phyloP scores from a whole-genome alignment of 306 rosid genomes.

The Cotoneaster glaucophyllus region DNA sequence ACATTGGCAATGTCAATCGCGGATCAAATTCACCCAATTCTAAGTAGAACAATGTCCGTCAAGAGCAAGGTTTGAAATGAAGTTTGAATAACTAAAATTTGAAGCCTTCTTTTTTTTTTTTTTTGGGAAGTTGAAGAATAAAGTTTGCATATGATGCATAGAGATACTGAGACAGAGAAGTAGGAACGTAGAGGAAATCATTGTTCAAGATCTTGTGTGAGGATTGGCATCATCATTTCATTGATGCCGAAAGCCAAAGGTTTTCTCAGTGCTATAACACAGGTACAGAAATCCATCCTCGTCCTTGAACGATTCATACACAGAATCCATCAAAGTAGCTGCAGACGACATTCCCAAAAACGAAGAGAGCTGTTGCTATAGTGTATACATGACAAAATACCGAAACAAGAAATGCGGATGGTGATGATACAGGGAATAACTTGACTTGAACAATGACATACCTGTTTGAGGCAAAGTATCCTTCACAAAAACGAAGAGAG shows the following conservation, averaged over 20 bases:
- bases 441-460: slow-evolving; percentile 14
- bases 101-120: no score
- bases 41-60: no score
- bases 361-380: neutral
- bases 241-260: slow-evolving; percentile 31
- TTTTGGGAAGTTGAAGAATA: neutral
- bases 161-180: neutral
- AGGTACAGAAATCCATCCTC: slow-evolving; percentile 83
- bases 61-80: no score
- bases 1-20: no score
- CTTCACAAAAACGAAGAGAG: slow-evolving; percentile 73
- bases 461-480: slow-evolving; percentile 75
- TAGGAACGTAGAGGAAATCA: neutral
- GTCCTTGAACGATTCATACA: slow-evolving; percentile 46
- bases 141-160: no score
- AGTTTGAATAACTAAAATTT: no score
- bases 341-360: neutral
- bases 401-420: neutral
- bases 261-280: slow-evolving; percentile 78
- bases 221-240: slow-evolving; percentile 6
- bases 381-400: neutral
- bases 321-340: slow-evolving; percentile 25
- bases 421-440: neutral
- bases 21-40: no score
- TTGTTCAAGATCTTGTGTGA: neutral